Percentiles rank a stretch among this genome's conserved stretches.
Conservation (phyloP, 1,284 basidiomycete genomes). For the Pseudozyma thailandica region DNA sequence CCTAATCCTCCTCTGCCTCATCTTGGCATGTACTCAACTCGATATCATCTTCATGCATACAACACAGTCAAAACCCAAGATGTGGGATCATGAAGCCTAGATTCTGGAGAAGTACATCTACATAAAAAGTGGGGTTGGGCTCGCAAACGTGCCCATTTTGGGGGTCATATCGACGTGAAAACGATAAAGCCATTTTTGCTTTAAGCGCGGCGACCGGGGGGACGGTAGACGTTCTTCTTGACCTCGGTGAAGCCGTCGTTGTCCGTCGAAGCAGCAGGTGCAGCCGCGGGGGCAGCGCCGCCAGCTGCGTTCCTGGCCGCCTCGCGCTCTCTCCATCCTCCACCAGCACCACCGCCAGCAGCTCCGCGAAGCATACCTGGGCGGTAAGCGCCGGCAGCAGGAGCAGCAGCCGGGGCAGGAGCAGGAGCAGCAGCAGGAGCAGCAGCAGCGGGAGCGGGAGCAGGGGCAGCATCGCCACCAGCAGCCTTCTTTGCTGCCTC, state of each 20-base stretch:
- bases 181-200: not conserved
- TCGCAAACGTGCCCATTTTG: not conserved
- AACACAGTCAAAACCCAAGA: too few species aligned
- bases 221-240: constrained; percentile 45
- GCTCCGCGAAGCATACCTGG: constrained; percentile 44
- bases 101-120: too few species aligned
- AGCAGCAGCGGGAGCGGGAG: constrained; percentile 27
- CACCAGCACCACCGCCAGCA: constrained; percentile 12
- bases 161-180: not conserved
- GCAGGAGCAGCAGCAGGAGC: constrained; percentile 15
- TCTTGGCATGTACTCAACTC: not conserved
- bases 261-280: constrained; percentile 26
- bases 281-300: constrained; percentile 23
- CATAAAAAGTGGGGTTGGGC: not conserved
- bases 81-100: too few species aligned
- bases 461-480: constrained; percentile 17
- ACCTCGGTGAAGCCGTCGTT: constrained; percentile 56
- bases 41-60: too few species aligned
- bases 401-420: constrained; percentile 15
- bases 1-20: too few species aligned
- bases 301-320: constrained; percentile 44
- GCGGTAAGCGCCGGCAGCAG: constrained; percentile 34
- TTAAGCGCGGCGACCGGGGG: constrained; percentile 39
- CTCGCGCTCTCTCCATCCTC: constrained; percentile 45
- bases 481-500: constrained; percentile 30